Evolutionary conservation across 768 basidiomycete genomes (phyloP).

Genomic region (Paxillus rubicundulus): DNA sequence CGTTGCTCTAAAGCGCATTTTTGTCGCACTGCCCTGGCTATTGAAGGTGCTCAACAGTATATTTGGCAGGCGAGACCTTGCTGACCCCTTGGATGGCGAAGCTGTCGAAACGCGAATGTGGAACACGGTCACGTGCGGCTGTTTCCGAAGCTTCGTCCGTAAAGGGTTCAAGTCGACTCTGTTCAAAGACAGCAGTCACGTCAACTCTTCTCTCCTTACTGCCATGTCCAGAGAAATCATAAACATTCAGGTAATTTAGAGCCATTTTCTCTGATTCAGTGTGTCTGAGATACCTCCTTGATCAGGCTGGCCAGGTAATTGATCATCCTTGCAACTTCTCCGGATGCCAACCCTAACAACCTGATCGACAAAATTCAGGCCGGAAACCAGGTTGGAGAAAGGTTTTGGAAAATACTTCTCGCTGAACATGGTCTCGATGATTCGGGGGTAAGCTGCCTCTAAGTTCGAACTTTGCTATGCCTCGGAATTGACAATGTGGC

Average conservation of each 20-base stretch:
- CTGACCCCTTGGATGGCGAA: too few relatives aligned
- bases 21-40: too few relatives aligned
- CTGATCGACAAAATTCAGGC: constrained; percentile 42
- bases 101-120: constrained; percentile 10
- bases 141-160: constrained; percentile 17
- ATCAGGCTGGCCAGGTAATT: constrained; percentile 67
- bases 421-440: constrained; percentile 81
- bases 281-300: constrained; percentile 9
- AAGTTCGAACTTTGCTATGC: background rate
- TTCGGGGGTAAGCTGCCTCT: constrained; percentile 49
- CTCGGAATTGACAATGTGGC: constrained; percentile 16
- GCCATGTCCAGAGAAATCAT: constrained; percentile 77
- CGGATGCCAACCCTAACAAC: constrained; percentile 10
- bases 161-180: constrained; percentile 9
- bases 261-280: background rate
- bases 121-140: constrained; percentile 29
- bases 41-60: too few relatives aligned
- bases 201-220: constrained; percentile 16
- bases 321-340: background rate
- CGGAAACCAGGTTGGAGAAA: constrained; percentile 77
- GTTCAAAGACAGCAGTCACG: background rate
- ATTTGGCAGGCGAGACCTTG: too few relatives aligned
- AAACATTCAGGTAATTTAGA: constrained; percentile 63
- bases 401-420: constrained; percentile 88
- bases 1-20: constrained; percentile 64